Conservation (phyloP, 2,329 filamentous ascomycete genomes). For the Periconia digitata region DNA sequence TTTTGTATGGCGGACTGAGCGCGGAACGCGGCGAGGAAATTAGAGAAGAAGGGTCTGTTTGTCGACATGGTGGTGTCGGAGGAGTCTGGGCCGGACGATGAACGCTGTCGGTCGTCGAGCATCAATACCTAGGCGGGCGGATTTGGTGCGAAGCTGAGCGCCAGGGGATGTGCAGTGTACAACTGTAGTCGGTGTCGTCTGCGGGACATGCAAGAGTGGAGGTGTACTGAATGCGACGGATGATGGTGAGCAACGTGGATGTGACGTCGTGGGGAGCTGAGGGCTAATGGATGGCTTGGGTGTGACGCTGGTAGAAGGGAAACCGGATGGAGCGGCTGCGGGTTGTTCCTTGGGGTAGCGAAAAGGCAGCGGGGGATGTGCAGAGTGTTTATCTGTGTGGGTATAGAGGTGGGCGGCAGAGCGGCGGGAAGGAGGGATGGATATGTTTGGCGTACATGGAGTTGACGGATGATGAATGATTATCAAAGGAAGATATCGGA, state of each 20-base stretch:
- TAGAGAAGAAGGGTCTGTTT: slow-evolving; percentile 66
- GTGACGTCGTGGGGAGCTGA: slow-evolving; percentile 21
- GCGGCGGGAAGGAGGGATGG: background rate
- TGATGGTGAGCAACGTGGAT: slow-evolving; percentile 4
- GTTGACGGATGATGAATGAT: slow-evolving; percentile 10
- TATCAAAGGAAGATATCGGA: slow-evolving; percentile 33
- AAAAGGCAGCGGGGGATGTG: slow-evolving; percentile 9
- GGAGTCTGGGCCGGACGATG: slow-evolving; percentile 17
- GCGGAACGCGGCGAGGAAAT: slow-evolving; percentile 68
- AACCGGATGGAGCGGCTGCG: slow-evolving; percentile 2
- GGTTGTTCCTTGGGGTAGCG: slow-evolving; percentile 10
- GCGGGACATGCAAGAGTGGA: slow-evolving; percentile 9
- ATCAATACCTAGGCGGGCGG: slow-evolving; percentile 16
- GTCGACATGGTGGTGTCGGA: slow-evolving; percentile 56
- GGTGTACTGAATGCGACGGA: slow-evolving; percentile 1
- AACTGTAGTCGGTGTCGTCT: slow-evolving; percentile 7
- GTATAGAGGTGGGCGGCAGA: background rate
- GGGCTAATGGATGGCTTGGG: slow-evolving; percentile 4
- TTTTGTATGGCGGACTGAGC: slow-evolving; percentile 64
- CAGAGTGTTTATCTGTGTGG: slow-evolving; percentile 2
- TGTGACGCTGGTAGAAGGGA: slow-evolving; percentile 1
- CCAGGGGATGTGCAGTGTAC: background rate
- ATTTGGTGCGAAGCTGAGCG: background rate
- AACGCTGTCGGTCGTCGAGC: slow-evolving; percentile 29
- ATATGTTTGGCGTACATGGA: background rate